A percentile compares a stretch with the other conserved stretches of the same genome.
These are phyloP conservation scores for Colletotrichum cuscutae DNA, from an alignment of 2,329 filamentous ascomycete genomes.

Conservation along the genomic window DNA sequence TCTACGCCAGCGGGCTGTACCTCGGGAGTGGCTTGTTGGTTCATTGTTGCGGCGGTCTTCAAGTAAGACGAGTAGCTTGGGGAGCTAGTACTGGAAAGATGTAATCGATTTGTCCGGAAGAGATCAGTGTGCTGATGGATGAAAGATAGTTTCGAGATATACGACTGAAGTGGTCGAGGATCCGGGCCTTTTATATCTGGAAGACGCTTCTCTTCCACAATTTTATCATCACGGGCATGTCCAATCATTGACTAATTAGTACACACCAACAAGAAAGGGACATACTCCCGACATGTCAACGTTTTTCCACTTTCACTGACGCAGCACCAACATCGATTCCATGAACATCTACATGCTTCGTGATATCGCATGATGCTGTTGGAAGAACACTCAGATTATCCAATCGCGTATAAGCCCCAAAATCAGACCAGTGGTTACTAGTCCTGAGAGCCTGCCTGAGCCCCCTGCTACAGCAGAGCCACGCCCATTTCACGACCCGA, in stretches of 20 bases:
- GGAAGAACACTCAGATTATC: not conserved
- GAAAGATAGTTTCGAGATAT: not conserved
- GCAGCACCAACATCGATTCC: not conserved
- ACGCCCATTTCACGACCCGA: not conserved
- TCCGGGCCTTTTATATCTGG: not conserved
- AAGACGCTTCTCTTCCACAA: not conserved
- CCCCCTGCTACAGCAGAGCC: not conserved
- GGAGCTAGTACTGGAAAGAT: accelerated
- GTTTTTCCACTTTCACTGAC: not conserved
- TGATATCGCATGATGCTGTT: not conserved
- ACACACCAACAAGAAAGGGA: not conserved
- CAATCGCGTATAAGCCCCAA: not conserved
- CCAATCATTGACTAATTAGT: not conserved
- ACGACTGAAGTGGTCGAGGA: accelerated
- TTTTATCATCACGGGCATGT: not conserved
- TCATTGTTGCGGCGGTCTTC: not conserved
- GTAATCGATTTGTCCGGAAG: accelerated
- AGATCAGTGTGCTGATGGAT: not conserved
- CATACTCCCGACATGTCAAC: not conserved
- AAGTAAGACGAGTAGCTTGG: too few species aligned
- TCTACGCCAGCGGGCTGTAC: not conserved
- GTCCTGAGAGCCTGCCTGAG: not conserved
- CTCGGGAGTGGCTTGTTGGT: not conserved
- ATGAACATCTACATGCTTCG: not conserved
- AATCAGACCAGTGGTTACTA: not conserved